Conservation (phyloP, 2,329 filamentous ascomycete genomes). For the Epichloe scottii region DNA sequence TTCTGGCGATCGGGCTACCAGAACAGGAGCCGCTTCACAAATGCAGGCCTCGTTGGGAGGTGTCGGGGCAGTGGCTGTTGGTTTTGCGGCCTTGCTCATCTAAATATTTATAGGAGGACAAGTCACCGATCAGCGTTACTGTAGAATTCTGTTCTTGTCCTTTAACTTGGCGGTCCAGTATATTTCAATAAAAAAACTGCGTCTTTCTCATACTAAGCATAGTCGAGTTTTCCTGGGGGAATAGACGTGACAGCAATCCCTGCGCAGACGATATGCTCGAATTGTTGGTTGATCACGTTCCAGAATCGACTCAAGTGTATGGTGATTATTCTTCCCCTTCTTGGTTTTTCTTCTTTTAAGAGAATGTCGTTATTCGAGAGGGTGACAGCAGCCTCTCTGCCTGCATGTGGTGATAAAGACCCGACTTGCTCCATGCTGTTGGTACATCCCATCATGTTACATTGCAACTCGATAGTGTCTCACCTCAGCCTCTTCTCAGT, state of each 20-base stretch:
- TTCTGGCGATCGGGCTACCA: not conserved
- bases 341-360: too few relatives aligned
- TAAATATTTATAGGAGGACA: not conserved
- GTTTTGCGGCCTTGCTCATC: constrained; percentile 4
- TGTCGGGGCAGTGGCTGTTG: not conserved
- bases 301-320: too few relatives aligned
- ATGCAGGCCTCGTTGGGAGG: constrained; percentile 1
- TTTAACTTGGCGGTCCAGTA: not conserved
- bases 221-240: too few relatives aligned
- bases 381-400: too few relatives aligned
- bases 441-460: too few relatives aligned
- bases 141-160: not conserved
- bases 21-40: constrained; percentile 1
- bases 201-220: not conserved
- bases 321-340: too few relatives aligned
- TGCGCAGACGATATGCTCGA: too few relatives aligned
- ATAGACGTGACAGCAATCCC: too few relatives aligned
- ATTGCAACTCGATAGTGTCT: too few relatives aligned
- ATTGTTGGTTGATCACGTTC: too few relatives aligned
- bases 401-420: not conserved
- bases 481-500: too few relatives aligned
- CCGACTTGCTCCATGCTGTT: not conserved
- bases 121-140: not conserved
- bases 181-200: not conserved
- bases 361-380: not conserved